Conservation (phyloP, 768 basidiomycete species). For the Tylopilus subfusipes region DNA sequence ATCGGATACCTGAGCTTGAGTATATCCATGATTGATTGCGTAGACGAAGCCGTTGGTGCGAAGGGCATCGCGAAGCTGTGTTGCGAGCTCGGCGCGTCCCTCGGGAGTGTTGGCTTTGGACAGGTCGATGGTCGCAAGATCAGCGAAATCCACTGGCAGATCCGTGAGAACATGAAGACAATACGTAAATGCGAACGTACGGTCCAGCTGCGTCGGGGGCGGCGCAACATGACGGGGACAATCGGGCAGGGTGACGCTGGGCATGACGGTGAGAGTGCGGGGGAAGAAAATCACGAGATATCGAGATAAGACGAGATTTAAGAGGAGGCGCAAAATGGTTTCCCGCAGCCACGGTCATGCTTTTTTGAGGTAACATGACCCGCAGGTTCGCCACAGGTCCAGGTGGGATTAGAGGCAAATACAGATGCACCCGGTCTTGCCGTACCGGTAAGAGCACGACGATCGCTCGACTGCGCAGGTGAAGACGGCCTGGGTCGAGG, state of each 20-base stretch:
- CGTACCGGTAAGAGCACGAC: not conserved
- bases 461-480: not conserved
- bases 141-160: slow-evolving; percentile 44
- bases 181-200: slow-evolving; percentile 23
- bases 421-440: no score
- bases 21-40: slow-evolving; percentile 37
- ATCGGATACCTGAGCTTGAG: slow-evolving; percentile 34
- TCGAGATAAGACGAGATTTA: not conserved
- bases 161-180: slow-evolving; percentile 15
- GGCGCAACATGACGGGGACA: slow-evolving; percentile 35
- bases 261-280: slow-evolving; percentile 21
- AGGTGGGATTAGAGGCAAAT: not conserved
- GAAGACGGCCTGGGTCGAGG: not conserved
- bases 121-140: slow-evolving; percentile 52
- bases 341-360: not conserved
- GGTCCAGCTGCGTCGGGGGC: slow-evolving; percentile 30
- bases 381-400: no score
- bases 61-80: slow-evolving; percentile 46
- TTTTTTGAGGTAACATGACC: not conserved
- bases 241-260: slow-evolving; percentile 28
- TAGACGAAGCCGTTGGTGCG: slow-evolving; percentile 39
- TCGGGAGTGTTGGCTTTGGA: slow-evolving; percentile 39
- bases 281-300: not conserved
- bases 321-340: not conserved
- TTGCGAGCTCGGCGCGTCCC: slow-evolving; percentile 39